These are phyloP conservation scores for Pyricularia pennisetigena DNA, from an alignment of 2,329 filamentous ascomycete species.

Conservation along the genomic window DNA sequence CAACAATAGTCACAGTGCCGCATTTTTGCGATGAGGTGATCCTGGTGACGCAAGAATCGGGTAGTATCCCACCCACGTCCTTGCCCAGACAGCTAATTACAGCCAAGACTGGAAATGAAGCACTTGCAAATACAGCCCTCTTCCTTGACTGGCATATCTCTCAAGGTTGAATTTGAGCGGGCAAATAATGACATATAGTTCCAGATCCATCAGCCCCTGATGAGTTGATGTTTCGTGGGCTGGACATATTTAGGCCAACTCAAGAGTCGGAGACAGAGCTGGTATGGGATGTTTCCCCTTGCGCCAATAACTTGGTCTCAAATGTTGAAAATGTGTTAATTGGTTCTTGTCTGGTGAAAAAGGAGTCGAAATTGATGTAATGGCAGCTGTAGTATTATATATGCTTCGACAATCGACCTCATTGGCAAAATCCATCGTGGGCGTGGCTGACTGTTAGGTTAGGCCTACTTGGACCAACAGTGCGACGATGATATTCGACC, in stretches of 20 bases:
- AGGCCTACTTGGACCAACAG: no score
- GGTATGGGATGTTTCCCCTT: not conserved
- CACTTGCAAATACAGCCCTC: not conserved
- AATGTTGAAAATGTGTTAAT: not conserved
- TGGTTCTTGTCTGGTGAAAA: not conserved
- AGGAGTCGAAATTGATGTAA: not conserved
- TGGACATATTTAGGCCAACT: no score
- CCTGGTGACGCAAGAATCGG: not conserved
- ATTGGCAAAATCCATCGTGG: no score
- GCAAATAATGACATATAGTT: not conserved
- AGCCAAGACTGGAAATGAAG: not conserved
- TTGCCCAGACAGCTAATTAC: not conserved
- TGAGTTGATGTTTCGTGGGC: no score
- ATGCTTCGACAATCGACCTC: no score
- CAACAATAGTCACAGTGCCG: not conserved
- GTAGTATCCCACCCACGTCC: not conserved
- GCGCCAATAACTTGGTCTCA: not conserved
- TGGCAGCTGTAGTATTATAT: no score
- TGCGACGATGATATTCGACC: no score
- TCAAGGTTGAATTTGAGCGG: not conserved
- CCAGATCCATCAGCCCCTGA: no score
- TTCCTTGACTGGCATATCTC: not conserved
- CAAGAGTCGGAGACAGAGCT: not conserved
- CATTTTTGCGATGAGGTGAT: not conserved
- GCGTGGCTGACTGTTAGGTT: no score